Base-by-base conservation (phyloP, 1,284 basidiomycete species). In the Clitocybe nebularis region DNA sequence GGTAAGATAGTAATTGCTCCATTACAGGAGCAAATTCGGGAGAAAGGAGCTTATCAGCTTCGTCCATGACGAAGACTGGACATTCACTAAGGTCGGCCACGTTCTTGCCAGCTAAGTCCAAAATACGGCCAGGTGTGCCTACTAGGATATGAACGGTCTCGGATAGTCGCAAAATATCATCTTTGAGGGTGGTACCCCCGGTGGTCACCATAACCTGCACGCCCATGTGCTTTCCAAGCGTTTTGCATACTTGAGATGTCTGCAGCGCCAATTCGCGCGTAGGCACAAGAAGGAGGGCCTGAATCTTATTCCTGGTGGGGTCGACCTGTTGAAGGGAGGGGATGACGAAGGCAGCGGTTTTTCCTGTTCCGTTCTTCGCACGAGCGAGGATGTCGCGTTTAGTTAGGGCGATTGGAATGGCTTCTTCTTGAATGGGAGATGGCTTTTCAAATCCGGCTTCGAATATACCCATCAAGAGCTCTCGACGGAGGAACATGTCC, bases 121-220 rank as follows among this genome's bases (percentile, higher is more conserved):
- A 75, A 55, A 99, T 95, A 62, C 95, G 82, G 29, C 95, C 95
- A 16, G 95, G 95, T 3, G 95, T 99, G 39, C 95, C 95, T 49
- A 98, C 95, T 39, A 99, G 84, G 42, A 99, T 86, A 64, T 99
- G 95, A 4, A 99, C 95, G 5, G 81, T 68, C 66, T 98, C 92
- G 13, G 84, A 81, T 40, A 99, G 71, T 50, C 93, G 87, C 55
- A 99, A 74, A 62, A 99, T 99, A 65, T 99, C 95, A 68, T 99
- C 95, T 66, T 95, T 93, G 56, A 99, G 79, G 24, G 93, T 96
- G 4, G 95, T 99, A 26, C 96, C 95, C 50, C 96, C 96, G 3
- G 95, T 99, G 45, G 95, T 97, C 46, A 99, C 95, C 96, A 99
- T 99, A 66, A 99, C 90, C 69, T 99, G 90, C 28, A 93, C 67